Conservation (phyloP, 2,329 filamentous ascomycete species). For the Dichotomopilus funicola region DNA sequence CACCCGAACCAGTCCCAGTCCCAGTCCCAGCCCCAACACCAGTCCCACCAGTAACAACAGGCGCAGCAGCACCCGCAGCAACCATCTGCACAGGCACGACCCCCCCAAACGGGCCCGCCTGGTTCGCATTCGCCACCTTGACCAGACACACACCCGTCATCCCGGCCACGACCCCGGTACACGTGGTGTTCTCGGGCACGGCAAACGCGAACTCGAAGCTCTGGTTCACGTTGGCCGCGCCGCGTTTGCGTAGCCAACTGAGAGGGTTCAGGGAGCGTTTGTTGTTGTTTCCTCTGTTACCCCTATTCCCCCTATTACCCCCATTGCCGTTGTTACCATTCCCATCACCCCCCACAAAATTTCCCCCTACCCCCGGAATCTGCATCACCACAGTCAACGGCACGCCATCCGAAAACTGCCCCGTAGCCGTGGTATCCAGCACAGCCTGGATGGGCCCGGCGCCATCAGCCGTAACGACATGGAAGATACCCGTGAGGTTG, state of each 20-base stretch:
- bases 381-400: conserved; percentile 28
- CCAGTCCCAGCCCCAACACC: not conserved
- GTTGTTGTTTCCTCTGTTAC: too few species aligned
- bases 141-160: conserved; percentile 35
- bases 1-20: not conserved
- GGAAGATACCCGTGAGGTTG: conserved; percentile 31
- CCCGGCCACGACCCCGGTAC: conserved; percentile 31
- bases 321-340: conserved; percentile 12
- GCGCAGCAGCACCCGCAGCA: conserved; percentile 4
- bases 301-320: not conserved
- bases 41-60: too few species aligned
- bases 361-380: conserved; percentile 29
- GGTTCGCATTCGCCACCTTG: conserved; percentile 38
- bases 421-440: conserved; percentile 33
- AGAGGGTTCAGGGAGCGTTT: too few species aligned
- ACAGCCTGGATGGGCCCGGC: conserved; percentile 35
- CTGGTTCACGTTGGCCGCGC: conserved; percentile 25
- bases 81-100: conserved; percentile 36
- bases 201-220: conserved; percentile 18
- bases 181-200: conserved; percentile 31
- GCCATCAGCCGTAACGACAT: conserved; percentile 38
- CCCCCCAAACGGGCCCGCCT: conserved; percentile 37
- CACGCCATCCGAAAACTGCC: conserved; percentile 28
- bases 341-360: conserved; percentile 12
- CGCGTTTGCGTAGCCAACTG: conserved; percentile 14